phyloP scores from a whole-genome alignment of 2,329 filamentous ascomycete genomes.

The Aspergillus arachidicola region DNA sequence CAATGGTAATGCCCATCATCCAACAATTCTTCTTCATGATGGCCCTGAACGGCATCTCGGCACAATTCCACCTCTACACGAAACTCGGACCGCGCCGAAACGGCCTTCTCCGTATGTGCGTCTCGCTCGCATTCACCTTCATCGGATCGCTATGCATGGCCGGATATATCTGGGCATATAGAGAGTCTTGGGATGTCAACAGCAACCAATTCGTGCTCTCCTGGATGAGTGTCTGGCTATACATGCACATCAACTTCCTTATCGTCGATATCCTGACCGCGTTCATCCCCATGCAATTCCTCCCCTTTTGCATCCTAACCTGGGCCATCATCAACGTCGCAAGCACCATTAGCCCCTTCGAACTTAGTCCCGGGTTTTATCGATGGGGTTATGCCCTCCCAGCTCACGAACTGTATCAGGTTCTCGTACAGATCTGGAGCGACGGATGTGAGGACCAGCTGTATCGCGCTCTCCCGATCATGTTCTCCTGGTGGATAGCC shows the following conservation, averaged over 20 bases:
- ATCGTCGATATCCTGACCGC: slow-evolving; percentile 43
- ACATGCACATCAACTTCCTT: slow-evolving; percentile 44
- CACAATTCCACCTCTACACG: slow-evolving; percentile 25
- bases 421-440: slow-evolving; percentile 47
- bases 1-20: slow-evolving; percentile 45
- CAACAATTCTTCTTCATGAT: slow-evolving; percentile 51
- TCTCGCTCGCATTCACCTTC: slow-evolving; percentile 13
- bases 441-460: slow-evolving; percentile 42
- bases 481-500: slow-evolving; percentile 43
- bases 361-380: slow-evolving; percentile 43
- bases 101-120: slow-evolving; percentile 6
- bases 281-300: slow-evolving; percentile 37
- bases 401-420: slow-evolving; percentile 42
- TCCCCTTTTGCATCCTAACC: slow-evolving; percentile 44
- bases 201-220: slow-evolving; percentile 39
- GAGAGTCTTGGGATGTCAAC: slow-evolving; percentile 13
- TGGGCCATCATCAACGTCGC: slow-evolving; percentile 46
- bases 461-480: slow-evolving; percentile 40
- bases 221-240: slow-evolving; percentile 46
- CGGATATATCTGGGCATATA: slow-evolving; percentile 19
- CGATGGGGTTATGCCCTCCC: slow-evolving; percentile 43
- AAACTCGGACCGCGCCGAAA: slow-evolving; percentile 1
- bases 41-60: slow-evolving; percentile 44
- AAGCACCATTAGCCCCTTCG: slow-evolving; percentile 42
- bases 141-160: slow-evolving; percentile 8